A percentile compares a stretch with the other conserved stretches of the same genome.
phyloP scores from a whole-genome alignment of 139 green algal species.

The Chlamydomonas incerta region DNA sequence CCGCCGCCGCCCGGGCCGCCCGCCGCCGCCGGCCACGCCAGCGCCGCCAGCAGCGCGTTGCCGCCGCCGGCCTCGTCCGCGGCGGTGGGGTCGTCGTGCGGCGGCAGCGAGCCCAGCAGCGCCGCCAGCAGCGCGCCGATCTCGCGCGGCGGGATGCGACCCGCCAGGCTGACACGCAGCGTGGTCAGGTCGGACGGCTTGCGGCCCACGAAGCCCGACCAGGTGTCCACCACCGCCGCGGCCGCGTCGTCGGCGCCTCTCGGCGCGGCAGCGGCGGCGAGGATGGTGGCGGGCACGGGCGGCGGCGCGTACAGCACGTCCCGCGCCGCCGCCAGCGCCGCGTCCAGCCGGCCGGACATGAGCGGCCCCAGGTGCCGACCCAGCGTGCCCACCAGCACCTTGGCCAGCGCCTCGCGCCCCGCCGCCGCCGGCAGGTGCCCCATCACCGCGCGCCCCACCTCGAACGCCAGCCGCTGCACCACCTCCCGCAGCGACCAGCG shows the following conservation, averaged over 20 bases:
- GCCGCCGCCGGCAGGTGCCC: not conserved
- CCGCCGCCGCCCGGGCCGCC: not conserved
- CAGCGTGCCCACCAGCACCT: constrained; percentile 49
- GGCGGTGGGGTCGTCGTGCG: not conserved
- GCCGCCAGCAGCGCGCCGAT: constrained; percentile 40
- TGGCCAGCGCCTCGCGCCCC: constrained; percentile 20
- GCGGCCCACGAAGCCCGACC: constrained; percentile 12
- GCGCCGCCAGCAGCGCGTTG: too few relatives aligned
- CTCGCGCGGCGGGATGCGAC: constrained; percentile 41
- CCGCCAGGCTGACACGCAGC: constrained; percentile 40
- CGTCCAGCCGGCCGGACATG: constrained; percentile 31
- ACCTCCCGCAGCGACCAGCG: constrained; percentile 27
- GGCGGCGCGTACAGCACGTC: constrained; percentile 11
- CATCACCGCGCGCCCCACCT: constrained; percentile 39
- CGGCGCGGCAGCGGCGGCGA: not conserved
- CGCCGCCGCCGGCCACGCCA: not conserved
- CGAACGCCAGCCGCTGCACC: constrained; percentile 40
- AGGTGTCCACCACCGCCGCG: not conserved
- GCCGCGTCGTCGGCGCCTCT: too few relatives aligned
- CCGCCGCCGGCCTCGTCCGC: not conserved
- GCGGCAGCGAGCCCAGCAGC: constrained; percentile 9
- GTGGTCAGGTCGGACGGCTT: constrained; percentile 18
- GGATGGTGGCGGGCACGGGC: not conserved
- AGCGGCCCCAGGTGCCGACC: constrained; percentile 45
- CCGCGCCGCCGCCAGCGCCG: not conserved